A percentile compares a stretch with the other conserved stretches of the same genome.
These are phyloP conservation scores for Urtica urens DNA, from an alignment of 306 rosid species.

Conservation along the genomic window DNA sequence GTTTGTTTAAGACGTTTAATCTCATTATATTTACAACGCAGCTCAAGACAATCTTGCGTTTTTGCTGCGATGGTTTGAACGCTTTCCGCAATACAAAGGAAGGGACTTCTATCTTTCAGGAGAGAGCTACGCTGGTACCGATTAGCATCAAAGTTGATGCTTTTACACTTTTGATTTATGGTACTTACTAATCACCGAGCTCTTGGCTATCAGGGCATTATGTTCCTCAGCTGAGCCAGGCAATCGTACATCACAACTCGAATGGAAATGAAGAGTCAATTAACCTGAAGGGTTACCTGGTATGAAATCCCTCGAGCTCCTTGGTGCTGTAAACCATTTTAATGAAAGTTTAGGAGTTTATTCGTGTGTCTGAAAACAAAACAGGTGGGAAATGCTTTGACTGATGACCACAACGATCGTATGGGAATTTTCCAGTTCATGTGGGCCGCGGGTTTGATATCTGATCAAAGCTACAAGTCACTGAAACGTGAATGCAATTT, in stretches of 20 bases:
- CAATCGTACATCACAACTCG: constrained; percentile 50
- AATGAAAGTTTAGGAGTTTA: constrained; percentile 8
- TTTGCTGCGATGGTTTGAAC: constrained; percentile 69
- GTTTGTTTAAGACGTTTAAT: constrained; percentile 3
- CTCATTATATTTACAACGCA: constrained; percentile 18
- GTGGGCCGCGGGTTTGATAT: constrained; percentile 88
- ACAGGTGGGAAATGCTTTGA: constrained; percentile 93
- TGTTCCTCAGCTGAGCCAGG: constrained; percentile 91
- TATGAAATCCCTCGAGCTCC: constrained; percentile 19
- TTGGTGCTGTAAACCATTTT: not conserved
- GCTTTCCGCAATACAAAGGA: constrained; percentile 64
- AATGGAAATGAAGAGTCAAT: constrained; percentile 30
- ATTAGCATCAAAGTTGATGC: not conserved
- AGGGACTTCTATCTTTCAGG: constrained; percentile 60
- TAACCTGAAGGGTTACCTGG: constrained; percentile 38
- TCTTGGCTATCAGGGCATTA: constrained; percentile 61
- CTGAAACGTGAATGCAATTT: constrained; percentile 44
- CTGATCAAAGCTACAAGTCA: constrained; percentile 67
- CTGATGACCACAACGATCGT: constrained; percentile 68
- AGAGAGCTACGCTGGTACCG: constrained; percentile 86
- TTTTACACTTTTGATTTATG: not conserved
- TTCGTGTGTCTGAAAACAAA: constrained; percentile 16
- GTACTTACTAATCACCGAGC: constrained; percentile 12
- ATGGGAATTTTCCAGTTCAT: constrained; percentile 64
- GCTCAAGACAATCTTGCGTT: constrained; percentile 58